Conservation (phyloP, 2,329 filamentous ascomycete species). For the Fusarium sp. region DNA sequence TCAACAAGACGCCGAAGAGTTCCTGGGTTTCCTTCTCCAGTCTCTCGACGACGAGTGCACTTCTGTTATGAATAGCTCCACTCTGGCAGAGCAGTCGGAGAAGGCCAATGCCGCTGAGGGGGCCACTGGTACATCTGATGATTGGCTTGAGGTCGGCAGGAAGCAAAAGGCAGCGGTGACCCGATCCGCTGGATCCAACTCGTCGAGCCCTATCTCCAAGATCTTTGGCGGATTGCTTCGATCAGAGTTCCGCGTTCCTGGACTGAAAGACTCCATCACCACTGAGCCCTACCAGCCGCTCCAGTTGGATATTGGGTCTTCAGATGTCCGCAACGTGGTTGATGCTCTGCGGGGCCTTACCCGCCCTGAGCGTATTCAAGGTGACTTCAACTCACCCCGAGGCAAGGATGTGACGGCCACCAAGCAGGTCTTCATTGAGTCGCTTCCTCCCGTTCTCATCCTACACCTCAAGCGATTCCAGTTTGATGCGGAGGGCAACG, state of each 20-base stretch:
- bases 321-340: conserved; percentile 88
- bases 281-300: conserved; percentile 94
- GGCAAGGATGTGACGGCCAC: conserved; percentile 83
- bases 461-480: conserved; percentile 98
- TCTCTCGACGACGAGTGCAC: conserved; percentile 94
- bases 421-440: conserved; percentile 96
- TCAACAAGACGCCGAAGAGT: conserved; percentile 98
- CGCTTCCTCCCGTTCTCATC: conserved; percentile 89
- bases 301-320: conserved; percentile 91
- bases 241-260: conserved; percentile 88
- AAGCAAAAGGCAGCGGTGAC: conserved; percentile 91
- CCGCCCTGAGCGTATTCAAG: conserved; percentile 84
- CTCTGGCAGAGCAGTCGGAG: conserved; percentile 49
- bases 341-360: conserved; percentile 91
- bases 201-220: conserved; percentile 87
- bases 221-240: conserved; percentile 94
- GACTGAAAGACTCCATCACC: conserved; percentile 90
- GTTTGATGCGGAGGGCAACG: conserved; percentile 82
- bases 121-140: conserved; percentile 52
- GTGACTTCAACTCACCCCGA: conserved; percentile 83
- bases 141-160: conserved; percentile 93
- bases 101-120: conserved; percentile 45
- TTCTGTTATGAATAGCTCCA: conserved; percentile 69
- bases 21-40: conserved; percentile 91
- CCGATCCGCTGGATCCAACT: conserved; percentile 81